phyloP scores from a whole-genome alignment of 805 yeast species.

The Cyberlindnera misumaiensis region DNA sequence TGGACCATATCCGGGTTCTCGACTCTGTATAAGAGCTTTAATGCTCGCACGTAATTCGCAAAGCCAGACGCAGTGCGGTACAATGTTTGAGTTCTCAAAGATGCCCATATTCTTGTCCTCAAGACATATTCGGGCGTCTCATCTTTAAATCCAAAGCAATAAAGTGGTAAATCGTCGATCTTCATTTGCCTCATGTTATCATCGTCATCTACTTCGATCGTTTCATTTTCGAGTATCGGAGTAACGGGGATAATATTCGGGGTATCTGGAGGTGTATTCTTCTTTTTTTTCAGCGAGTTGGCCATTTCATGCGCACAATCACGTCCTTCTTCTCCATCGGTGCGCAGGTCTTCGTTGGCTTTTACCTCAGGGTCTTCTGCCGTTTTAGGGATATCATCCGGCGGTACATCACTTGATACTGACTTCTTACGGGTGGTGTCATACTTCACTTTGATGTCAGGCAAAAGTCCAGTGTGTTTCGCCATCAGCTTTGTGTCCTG shows the following conservation, averaged over 20 bases:
- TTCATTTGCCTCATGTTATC: slow-evolving; percentile 31
- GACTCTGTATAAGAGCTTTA: slow-evolving; percentile 57
- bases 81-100: slow-evolving; percentile 74
- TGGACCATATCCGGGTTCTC: slow-evolving; percentile 54
- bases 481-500: slow-evolving; percentile 64
- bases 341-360: not conserved
- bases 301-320: too few species aligned
- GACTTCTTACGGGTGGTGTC: slow-evolving; percentile 15
- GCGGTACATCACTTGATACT: not conserved
- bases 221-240: slow-evolving; percentile 22
- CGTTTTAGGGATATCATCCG: not conserved
- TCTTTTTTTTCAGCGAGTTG: too few species aligned
- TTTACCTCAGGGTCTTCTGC: not conserved
- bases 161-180: slow-evolving; percentile 59
- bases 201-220: slow-evolving; percentile 27
- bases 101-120: slow-evolving; percentile 84
- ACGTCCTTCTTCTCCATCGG: not conserved
- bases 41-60: slow-evolving; percentile 68
- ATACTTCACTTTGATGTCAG: slow-evolving; percentile 11
- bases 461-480: slow-evolving; percentile 40
- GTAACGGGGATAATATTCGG: slow-evolving; percentile 5
- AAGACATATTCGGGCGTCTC: slow-evolving; percentile 56
- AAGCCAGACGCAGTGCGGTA: slow-evolving; percentile 82
- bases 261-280: slow-evolving; percentile 2
- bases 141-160: slow-evolving; percentile 66